Evolutionary conservation across 2,329 filamentous ascomycete species (phyloP).

Genomic region (Metarhizium album): DNA sequence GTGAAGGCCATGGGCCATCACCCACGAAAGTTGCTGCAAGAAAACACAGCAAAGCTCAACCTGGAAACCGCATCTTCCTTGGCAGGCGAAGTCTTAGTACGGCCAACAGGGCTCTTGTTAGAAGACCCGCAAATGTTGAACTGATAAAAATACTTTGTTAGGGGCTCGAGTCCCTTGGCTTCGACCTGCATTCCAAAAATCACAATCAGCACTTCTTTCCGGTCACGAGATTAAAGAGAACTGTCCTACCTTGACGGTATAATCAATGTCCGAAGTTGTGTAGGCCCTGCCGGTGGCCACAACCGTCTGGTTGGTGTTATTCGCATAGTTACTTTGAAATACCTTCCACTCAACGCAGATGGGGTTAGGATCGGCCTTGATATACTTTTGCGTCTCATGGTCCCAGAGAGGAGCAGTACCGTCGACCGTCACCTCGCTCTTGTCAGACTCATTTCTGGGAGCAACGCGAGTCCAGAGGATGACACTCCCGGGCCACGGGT

Average conservation of each 20-base stretch:
- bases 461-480: conserved; percentile 41
- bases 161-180: conserved; percentile 49
- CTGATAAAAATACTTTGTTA: conserved; percentile 58
- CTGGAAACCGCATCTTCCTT: conserved; percentile 43
- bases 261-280: conserved; percentile 65
- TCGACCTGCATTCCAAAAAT: conserved; percentile 40
- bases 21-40: conserved; percentile 57
- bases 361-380: conserved; percentile 35
- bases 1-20: background rate
- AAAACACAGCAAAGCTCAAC: conserved; percentile 58
- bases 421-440: conserved; percentile 32
- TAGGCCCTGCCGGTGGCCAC: conserved; percentile 50
- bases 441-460: conserved; percentile 32
- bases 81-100: conserved; percentile 58
- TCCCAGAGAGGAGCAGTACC: conserved; percentile 33
- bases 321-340: conserved; percentile 31
- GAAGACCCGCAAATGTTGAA: conserved; percentile 57
- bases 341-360: conserved; percentile 60
- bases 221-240: too few relatives aligned
- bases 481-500: conserved; percentile 46
- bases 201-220: background rate
- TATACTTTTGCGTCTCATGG: conserved; percentile 37
- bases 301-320: conserved; percentile 26
- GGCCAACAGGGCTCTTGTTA: conserved; percentile 49
- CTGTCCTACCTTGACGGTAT: conserved; percentile 51